These are phyloP conservation scores for Alternaria angustiovoidea DNA, from an alignment of 2,329 filamentous ascomycete genomes.

Conservation along the genomic window DNA sequence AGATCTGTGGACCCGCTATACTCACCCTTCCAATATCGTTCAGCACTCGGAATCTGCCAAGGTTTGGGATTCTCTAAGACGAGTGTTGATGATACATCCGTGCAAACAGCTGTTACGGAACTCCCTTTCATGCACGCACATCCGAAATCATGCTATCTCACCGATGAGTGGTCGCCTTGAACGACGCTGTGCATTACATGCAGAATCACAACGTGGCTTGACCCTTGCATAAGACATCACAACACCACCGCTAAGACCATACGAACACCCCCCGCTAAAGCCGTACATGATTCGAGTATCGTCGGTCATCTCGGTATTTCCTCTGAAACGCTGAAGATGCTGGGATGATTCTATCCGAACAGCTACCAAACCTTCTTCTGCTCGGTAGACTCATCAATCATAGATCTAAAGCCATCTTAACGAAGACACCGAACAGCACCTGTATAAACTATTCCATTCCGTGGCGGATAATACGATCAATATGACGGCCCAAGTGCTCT, in stretches of 20 bases:
- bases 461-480: not conserved
- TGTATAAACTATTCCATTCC: not conserved
- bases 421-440: not conserved
- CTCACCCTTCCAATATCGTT: not conserved
- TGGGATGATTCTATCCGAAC: not conserved
- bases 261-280: not conserved
- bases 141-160: not conserved
- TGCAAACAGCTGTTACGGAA: not conserved
- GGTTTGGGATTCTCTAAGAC: not conserved
- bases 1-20: not conserved
- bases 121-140: not conserved
- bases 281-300: not conserved
- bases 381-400: not conserved
- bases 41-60: not conserved
- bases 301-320: not conserved
- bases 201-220: slow-evolving; percentile 2
- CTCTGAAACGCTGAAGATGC: not conserved
- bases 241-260: not conserved
- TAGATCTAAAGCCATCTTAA: not conserved
- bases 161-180: not conserved
- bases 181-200: not conserved
- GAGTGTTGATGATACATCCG: not conserved
- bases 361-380: not conserved
- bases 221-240: slow-evolving; percentile 13
- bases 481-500: not conserved